phyloP scores from a whole-genome alignment of 2,329 filamentous ascomycete species.

The Sordariomycetes sp. region DNA sequence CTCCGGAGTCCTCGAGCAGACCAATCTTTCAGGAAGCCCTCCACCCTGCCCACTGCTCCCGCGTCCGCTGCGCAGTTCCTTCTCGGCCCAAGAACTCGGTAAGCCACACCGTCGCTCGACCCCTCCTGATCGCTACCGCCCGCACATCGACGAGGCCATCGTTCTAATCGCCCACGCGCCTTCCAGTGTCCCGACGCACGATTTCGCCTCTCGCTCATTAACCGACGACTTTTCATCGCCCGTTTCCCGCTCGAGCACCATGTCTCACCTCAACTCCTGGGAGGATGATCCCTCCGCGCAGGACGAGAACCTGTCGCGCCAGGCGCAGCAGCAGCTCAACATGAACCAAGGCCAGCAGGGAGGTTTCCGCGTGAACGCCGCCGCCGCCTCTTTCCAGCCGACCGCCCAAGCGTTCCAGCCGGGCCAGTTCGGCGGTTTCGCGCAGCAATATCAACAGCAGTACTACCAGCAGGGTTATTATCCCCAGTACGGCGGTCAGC shows the following conservation, averaged over 20 bases:
- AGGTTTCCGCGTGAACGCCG: conserved; percentile 37
- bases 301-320: conserved; percentile 65
- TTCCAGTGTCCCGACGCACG: background rate
- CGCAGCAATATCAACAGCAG: conserved; percentile 40
- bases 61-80: background rate
- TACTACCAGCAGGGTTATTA: conserved; percentile 44
- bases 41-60: background rate
- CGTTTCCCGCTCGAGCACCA: conserved; percentile 23
- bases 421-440: conserved; percentile 54
- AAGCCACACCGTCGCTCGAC: background rate
- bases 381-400: conserved; percentile 59
- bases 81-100: background rate
- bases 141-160: background rate
- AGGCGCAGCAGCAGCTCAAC: conserved; percentile 65
- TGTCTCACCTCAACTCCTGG: conserved; percentile 92
- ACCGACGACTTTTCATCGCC: background rate
- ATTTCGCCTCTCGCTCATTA: background rate
- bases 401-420: conserved; percentile 59
- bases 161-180: background rate
- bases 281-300: conserved; percentile 74
- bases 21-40: background rate
- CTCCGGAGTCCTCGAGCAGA: background rate
- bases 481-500: conserved; percentile 36
- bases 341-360: conserved; percentile 35
- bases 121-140: background rate